A percentile compares a stretch with the other conserved stretches of the same genome.
These are phyloP conservation scores for Zostera marina DNA, from an alignment of 116 monocot genomes.

Conservation along the genomic window DNA sequence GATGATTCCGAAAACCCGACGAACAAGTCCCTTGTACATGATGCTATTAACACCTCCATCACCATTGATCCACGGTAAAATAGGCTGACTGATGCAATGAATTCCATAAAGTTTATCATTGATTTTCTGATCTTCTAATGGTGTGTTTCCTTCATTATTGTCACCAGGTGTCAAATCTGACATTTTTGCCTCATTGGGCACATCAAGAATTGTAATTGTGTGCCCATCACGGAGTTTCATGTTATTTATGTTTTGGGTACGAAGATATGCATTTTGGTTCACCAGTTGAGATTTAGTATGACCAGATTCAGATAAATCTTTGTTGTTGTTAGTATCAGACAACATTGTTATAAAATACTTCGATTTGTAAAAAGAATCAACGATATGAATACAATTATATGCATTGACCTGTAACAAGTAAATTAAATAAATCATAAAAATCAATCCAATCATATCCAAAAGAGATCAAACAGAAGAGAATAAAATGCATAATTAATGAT, in stretches of 20 bases:
- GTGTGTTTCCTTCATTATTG: background rate
- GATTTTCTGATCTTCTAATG: background rate
- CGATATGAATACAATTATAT: constrained; percentile 41
- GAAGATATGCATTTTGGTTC: constrained; percentile 1
- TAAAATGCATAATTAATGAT: too few relatives aligned
- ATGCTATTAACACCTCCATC: constrained; percentile 59
- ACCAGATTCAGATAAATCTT: too few relatives aligned
- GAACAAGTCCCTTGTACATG: constrained; percentile 62
- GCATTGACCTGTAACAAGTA: constrained; percentile 54
- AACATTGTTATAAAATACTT: constrained; percentile 51
- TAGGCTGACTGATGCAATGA: constrained; percentile 23
- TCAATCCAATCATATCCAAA: background rate
- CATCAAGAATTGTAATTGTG: constrained; percentile 24
- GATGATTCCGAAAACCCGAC: constrained; percentile 63
- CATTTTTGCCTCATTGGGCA: constrained; percentile 6
- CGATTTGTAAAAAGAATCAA: constrained; percentile 41
- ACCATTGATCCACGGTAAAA: constrained; percentile 88
- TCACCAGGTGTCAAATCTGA: background rate
- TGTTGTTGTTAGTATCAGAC: constrained; percentile 8
- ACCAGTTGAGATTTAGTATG: background rate
- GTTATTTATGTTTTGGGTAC: constrained; percentile 4
- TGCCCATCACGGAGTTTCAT: constrained; percentile 23
- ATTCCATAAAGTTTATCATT: background rate
- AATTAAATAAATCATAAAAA: background rate
- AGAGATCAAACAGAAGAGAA: background rate